Evolutionary conservation across 202 grass and related monocot genomes (phyloP), one percentile per base, ranked within the genome.

Genomic region (Schoenoplectus triqueter): DNA sequence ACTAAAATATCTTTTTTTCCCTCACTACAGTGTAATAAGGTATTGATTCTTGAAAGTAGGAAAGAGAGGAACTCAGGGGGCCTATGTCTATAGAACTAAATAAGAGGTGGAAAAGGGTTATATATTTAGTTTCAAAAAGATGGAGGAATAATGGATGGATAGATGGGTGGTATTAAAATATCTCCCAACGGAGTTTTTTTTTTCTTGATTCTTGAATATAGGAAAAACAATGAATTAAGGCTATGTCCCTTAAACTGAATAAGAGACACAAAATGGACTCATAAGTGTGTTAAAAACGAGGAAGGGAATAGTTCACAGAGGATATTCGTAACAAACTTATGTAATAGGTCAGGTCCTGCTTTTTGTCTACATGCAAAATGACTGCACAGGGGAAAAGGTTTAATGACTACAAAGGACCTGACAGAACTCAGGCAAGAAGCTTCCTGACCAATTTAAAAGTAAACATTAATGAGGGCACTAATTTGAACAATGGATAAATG

Each of bases 131-230:
- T 52, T 75, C 72, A 75, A 75, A 52, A 75, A 10, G 49, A 31
- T 1, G 5, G 49, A 51, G 49, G 4, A 55, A 54, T 31, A 31
- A 31, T 31, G 31, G 48, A 52, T 72, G 17, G 7, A 51, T 3
- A 73, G 17, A 73, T 19, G 7, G 47, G 40, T 69, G 70, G 70
- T 50, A 78, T 41, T 41, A 11, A 78, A 78, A 15, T 78, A 14
- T 60, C 52, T 78, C 54, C 6, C 20, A 15, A 17, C 21, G 41
- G 74, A 31, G 31, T 31, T 31, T 41, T 44, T 42, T 42, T 9
- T 51, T 60, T 40, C 6, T 78, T 78, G 74, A 78, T 60, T 78
- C 31, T 78, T 78, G 54, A 78, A n/a, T 60, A n/a, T 60, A 60
- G 54, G 31, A 59, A 41, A 60, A 20, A 10, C 2, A 49, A 78